Evolutionary conservation across 148 eudicot genomes (phyloP).

Genomic region (Cornus florida): DNA sequence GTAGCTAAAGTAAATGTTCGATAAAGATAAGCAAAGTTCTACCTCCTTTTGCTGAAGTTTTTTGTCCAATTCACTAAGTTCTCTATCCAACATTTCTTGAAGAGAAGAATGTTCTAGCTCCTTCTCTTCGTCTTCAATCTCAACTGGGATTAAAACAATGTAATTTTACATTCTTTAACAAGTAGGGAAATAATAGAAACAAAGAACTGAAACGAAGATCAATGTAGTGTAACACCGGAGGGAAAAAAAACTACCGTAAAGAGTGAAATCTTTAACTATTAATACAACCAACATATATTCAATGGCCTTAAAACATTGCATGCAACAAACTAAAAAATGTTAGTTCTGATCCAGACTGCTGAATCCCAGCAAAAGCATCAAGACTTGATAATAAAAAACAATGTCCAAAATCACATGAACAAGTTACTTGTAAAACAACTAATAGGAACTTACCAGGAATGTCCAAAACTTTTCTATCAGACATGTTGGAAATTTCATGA

Average conservation of each 20-base stretch:
- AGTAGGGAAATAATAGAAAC: neutral
- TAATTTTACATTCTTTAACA: neutral
- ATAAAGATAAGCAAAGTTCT: constrained; percentile 8
- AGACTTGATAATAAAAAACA: neutral
- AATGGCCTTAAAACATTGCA: neutral
- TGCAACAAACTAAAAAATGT: neutral
- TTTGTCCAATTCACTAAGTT: constrained; percentile 84
- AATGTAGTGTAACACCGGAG: neutral
- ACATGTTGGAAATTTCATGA: constrained; percentile 38
- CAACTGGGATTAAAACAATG: constrained; percentile 38
- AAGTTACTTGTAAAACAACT: neutral
- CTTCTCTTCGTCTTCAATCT: constrained; percentile 68
- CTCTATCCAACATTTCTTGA: constrained; percentile 82
- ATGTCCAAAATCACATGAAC: neutral
- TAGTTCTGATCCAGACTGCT: neutral
- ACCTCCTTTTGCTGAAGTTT: constrained; percentile 94
- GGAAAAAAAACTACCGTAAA: neutral
- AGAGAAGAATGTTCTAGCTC: constrained; percentile 91
- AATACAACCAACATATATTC: neutral
- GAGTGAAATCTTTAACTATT: neutral
- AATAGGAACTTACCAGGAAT: constrained; percentile 27
- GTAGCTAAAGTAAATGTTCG: neutral
- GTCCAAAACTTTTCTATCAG: constrained; percentile 39
- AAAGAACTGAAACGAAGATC: neutral
- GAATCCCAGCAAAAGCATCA: neutral